Percentiles rank a stretch among this genome's conserved stretches.
These are phyloP conservation scores for Rugonectria rugulosa DNA, from an alignment of 2,329 filamentous ascomycete genomes.

Conservation along the genomic window DNA sequence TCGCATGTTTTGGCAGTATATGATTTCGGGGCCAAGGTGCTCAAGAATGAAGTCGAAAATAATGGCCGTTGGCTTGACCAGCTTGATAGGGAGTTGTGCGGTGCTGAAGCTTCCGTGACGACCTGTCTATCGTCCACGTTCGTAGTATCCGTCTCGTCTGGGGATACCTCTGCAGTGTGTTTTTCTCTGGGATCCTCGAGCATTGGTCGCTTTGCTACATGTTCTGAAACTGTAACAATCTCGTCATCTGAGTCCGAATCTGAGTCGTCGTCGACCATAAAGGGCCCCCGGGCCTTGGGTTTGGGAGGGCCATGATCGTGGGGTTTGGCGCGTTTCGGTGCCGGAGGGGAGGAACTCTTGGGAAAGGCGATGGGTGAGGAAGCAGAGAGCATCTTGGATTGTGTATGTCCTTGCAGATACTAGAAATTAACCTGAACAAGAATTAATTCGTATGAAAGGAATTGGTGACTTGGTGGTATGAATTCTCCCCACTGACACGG, in stretches of 20 bases:
- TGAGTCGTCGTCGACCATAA: constrained; percentile 13
- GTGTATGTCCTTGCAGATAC: neutral
- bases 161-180: neutral
- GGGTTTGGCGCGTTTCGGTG: constrained; percentile 46
- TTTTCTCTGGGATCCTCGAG: constrained; percentile 36
- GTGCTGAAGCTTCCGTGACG: constrained; percentile 5
- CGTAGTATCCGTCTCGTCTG: constrained; percentile 2
- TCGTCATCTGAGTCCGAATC: constrained; percentile 27
- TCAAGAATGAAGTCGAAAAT: constrained; percentile 40
- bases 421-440: neutral
- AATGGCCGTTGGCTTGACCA: constrained; percentile 35
- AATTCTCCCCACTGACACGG: constrained; percentile 12
- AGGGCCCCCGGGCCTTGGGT: constrained; percentile 16
- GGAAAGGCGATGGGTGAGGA: constrained; percentile 68
- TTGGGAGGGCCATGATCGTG: constrained; percentile 46
- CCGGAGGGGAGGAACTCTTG: constrained; percentile 53
- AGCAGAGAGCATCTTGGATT: constrained; percentile 60
- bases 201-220: constrained; percentile 43
- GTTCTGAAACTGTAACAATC: constrained; percentile 12
- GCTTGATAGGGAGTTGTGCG: constrained; percentile 17
- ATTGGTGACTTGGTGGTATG: constrained; percentile 4
- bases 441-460: neutral
- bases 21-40: constrained; percentile 35
- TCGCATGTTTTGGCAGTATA: constrained; percentile 62
- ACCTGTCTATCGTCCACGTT: constrained; percentile 2